Evolutionary conservation across 352 stramenopile species (phyloP).

Genomic region (Ophiocytium majus): DNA sequence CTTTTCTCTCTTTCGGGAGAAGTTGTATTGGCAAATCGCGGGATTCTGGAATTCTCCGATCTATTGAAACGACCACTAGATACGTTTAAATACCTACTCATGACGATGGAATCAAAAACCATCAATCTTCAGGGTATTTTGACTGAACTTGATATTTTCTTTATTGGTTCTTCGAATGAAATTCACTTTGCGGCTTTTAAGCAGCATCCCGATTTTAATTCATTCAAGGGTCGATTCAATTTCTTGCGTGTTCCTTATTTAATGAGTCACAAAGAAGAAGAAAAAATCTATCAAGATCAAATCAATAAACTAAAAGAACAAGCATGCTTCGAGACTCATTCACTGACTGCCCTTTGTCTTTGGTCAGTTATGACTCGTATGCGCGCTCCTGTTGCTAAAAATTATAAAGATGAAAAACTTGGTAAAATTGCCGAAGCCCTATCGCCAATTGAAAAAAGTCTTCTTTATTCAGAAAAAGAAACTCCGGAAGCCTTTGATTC

Average conservation of each 20-base stretch:
- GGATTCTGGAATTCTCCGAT: constrained; percentile 9
- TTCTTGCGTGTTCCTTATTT: constrained; percentile 1
- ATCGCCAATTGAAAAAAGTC: constrained; percentile 1
- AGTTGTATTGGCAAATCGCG: neutral
- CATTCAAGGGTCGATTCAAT: constrained; percentile 15
- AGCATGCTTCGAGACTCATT: neutral
- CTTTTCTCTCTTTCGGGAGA: neutral
- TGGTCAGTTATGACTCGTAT: constrained; percentile 12
- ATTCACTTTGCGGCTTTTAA: constrained; percentile 17
- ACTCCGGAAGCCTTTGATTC: constrained; percentile 12
- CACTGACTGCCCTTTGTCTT: constrained; percentile 1
- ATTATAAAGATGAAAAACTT: constrained; percentile 1
- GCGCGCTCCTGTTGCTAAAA: neutral
- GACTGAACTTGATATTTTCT: constrained; percentile 12
- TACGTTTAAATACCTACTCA: constrained; percentile 16
- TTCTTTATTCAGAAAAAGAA: constrained; percentile 5
- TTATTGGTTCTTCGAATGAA: constrained; percentile 12
- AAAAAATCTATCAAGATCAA: neutral
- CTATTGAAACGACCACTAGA: constrained; percentile 2
- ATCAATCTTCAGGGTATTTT: constrained; percentile 8
- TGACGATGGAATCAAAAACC: constrained; percentile 18
- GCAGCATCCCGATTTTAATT: constrained; percentile 16
- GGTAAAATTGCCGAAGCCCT: neutral
- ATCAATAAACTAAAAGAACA: constrained; percentile 10
- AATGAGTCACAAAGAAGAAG: constrained; percentile 1